These are phyloP conservation scores for Boletales sp. DNA, from an alignment of 768 basidiomycete genomes.

Conservation along the genomic window DNA sequence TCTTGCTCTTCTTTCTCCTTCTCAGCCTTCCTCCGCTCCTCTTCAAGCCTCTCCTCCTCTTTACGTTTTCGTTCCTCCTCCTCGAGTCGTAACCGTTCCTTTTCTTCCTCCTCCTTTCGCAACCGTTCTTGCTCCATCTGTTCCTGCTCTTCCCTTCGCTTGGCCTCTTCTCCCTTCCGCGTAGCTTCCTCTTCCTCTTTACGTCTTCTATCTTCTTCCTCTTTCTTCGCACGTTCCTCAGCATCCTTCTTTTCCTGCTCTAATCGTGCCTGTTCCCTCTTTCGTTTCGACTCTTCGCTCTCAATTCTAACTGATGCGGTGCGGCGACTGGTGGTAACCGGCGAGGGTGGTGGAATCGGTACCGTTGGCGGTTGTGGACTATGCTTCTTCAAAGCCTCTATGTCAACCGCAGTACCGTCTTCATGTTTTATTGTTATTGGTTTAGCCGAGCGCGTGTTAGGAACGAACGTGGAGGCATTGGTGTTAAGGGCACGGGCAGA, in stretches of 20 bases:
- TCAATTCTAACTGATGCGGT: slow-evolving; percentile 56
- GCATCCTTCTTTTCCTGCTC: slow-evolving; percentile 38
- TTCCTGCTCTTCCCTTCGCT: slow-evolving; percentile 44
- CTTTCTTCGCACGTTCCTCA: slow-evolving; percentile 35
- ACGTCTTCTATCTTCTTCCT: slow-evolving; percentile 34
- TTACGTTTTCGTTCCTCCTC: slow-evolving; percentile 35
- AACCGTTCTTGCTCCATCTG: slow-evolving; percentile 39
- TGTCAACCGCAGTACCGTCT: slow-evolving; percentile 61
- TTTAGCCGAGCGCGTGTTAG: slow-evolving; percentile 37
- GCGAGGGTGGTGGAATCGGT: slow-evolving; percentile 38
- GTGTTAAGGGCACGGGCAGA: slow-evolving; percentile 50
- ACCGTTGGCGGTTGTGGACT: slow-evolving; percentile 39
- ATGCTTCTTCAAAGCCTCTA: slow-evolving; percentile 52
- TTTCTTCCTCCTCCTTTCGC: slow-evolving; percentile 38
- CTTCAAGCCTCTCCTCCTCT: slow-evolving; percentile 26
- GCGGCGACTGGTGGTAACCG: slow-evolving; percentile 24
- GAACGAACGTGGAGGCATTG: slow-evolving; percentile 65
- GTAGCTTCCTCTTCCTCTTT: slow-evolving; percentile 43
- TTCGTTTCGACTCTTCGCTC: slow-evolving; percentile 52
- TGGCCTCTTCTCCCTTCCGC: slow-evolving; percentile 39
- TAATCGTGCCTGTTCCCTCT: slow-evolving; percentile 43
- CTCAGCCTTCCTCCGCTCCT: slow-evolving; percentile 30
- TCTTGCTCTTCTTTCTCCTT: slow-evolving; percentile 42
- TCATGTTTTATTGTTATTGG: slow-evolving; percentile 59
- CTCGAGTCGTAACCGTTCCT: slow-evolving; percentile 28